Percentiles rank a stretch among this genome's conserved stretches.
These are phyloP conservation scores for Sporothrix schenckii DNA, from an alignment of 2,329 filamentous ascomycete genomes.

Conservation along the genomic window DNA sequence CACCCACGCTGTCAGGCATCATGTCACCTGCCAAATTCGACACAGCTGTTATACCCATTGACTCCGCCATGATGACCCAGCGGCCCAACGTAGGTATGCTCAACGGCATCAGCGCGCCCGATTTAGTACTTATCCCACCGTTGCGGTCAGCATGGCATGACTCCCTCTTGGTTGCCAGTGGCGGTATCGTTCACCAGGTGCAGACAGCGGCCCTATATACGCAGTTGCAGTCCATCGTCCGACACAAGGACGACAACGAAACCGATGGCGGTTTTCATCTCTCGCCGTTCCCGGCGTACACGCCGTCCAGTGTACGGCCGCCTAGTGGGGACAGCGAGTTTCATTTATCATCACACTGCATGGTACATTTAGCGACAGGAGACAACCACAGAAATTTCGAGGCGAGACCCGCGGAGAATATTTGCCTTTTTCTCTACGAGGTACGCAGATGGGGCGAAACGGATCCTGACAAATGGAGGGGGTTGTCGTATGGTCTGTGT, in stretches of 20 bases:
- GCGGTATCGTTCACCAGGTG: slow-evolving; percentile 45
- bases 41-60: slow-evolving; percentile 4
- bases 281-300: slow-evolving; percentile 48
- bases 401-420: slow-evolving; percentile 43
- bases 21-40: slow-evolving; percentile 23
- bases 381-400: slow-evolving; percentile 39
- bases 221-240: slow-evolving; percentile 45
- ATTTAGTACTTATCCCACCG: slow-evolving; percentile 47
- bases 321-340: slow-evolving; percentile 45
- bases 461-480: background rate
- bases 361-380: slow-evolving; percentile 47
- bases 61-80: background rate
- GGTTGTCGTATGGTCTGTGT: background rate
- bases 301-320: slow-evolving; percentile 46
- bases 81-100: background rate
- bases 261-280: slow-evolving; percentile 39
- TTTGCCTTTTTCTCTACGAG: slow-evolving; percentile 59
- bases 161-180: slow-evolving; percentile 47
- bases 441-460: slow-evolving; percentile 42
- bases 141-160: slow-evolving; percentile 57
- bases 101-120: slow-evolving; percentile 32
- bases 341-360: slow-evolving; percentile 49
- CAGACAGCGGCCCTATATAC: slow-evolving; percentile 53
- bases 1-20: background rate
- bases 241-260: slow-evolving; percentile 35